Conservation (phyloP, 2,329 filamentous ascomycete species). For the Chrysosporium queenslandicum region DNA sequence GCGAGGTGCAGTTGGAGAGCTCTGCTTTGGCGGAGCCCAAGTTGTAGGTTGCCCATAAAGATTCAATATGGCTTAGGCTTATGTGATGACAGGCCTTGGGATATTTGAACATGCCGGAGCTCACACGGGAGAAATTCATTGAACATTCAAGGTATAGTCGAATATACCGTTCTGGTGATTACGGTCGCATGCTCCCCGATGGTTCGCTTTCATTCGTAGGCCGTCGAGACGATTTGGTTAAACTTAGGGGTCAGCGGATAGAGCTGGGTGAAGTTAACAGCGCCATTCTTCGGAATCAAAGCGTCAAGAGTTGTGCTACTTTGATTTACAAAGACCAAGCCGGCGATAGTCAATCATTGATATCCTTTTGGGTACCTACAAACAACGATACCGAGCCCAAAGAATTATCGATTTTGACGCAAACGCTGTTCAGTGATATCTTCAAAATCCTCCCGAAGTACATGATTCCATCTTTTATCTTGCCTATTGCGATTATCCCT, state of each 20-base stretch:
- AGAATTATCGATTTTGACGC: slow-evolving; percentile 22
- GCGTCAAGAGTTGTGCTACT: slow-evolving; percentile 54
- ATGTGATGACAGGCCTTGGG: slow-evolving; percentile 43
- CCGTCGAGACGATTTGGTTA: slow-evolving; percentile 68
- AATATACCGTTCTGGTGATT: slow-evolving; percentile 73
- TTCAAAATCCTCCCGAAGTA: slow-evolving; percentile 55
- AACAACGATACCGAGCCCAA: neutral
- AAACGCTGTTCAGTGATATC: slow-evolving; percentile 46
- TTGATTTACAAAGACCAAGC: slow-evolving; percentile 41
- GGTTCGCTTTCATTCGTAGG: slow-evolving; percentile 64
- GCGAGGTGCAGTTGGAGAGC: slow-evolving; percentile 63
- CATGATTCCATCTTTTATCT: slow-evolving; percentile 66
- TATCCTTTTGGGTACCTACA: slow-evolving; percentile 57
- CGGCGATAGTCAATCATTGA: slow-evolving; percentile 45
- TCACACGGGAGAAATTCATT: slow-evolving; percentile 59
- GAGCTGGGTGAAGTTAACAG: slow-evolving; percentile 68
- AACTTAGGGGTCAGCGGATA: slow-evolving; percentile 68
- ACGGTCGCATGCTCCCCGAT: slow-evolving; percentile 67
- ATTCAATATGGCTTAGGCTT: neutral
- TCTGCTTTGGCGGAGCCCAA: slow-evolving; percentile 80
- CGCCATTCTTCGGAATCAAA: slow-evolving; percentile 43
- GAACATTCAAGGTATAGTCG: slow-evolving; percentile 58
- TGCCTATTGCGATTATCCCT: slow-evolving; percentile 61
- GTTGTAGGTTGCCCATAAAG: slow-evolving; percentile 42
- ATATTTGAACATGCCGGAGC: slow-evolving; percentile 56